Conservation (phyloP, 768 basidiomycete genomes). For the Termitomyces titanicus region DNA sequence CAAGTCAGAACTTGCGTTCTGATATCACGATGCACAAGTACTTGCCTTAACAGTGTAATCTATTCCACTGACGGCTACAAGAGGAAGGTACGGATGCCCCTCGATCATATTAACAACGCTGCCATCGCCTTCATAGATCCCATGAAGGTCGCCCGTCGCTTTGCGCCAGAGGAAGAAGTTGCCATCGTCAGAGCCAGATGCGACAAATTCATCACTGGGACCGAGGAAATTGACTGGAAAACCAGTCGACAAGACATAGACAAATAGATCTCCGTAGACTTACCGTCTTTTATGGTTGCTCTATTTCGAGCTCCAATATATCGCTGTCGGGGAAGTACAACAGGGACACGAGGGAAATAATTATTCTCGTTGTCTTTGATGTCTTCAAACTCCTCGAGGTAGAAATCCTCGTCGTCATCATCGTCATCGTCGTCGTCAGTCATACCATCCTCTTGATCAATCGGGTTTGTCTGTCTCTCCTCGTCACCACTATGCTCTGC, state of each 20-base stretch:
- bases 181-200: constrained; percentile 85
- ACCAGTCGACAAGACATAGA: neutral
- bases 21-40: neutral
- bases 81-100: constrained; percentile 73
- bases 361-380: constrained; percentile 20
- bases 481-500: constrained; percentile 20
- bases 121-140: constrained; percentile 82
- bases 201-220: constrained; percentile 69
- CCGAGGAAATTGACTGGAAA: constrained; percentile 79
- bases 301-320: constrained; percentile 75
- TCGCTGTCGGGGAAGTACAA: constrained; percentile 58
- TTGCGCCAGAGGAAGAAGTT: constrained; percentile 89
- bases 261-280: constrained; percentile 18
- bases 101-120: constrained; percentile 85
- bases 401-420: constrained; percentile 24
- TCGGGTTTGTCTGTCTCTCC: constrained; percentile 1
- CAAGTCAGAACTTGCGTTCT: constrained; percentile 1
- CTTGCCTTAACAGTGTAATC: constrained; percentile 80
- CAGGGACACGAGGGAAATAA: constrained; percentile 36
- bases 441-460: neutral
- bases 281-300: constrained; percentile 86
- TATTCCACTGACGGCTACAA: constrained; percentile 86
- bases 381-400: constrained; percentile 22
- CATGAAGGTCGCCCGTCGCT: constrained; percentile 54
- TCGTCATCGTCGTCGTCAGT: constrained; percentile 22